A percentile compares a stretch with the other conserved stretches of the same genome.
Evolutionary conservation across 73 alveolate species (phyloP).

Genomic region (Paraurostyla sp.): DNA sequence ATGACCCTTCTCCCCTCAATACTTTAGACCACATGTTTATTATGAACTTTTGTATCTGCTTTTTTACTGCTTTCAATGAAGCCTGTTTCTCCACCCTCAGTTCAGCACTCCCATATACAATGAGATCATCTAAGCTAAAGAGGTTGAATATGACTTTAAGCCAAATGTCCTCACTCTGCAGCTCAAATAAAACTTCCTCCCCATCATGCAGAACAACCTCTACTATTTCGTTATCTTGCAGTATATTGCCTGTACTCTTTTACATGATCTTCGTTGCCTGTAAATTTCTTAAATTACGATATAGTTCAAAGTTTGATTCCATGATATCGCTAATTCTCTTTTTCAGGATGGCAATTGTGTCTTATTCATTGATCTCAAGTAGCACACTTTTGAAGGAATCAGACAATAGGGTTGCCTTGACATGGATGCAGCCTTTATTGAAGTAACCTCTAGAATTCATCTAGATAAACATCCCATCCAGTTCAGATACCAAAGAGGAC

Average conservation of each 20-base stretch:
- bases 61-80: background rate
- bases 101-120: conserved; percentile 43
- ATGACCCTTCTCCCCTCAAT: conserved; percentile 5
- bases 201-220: conserved; percentile 26
- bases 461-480: conserved; percentile 39
- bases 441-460: conserved; percentile 44
- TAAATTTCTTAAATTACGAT: conserved; percentile 10
- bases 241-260: background rate
- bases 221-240: conserved; percentile 7
- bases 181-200: conserved; percentile 49
- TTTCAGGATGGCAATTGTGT: conserved; percentile 25
- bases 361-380: conserved; percentile 6
- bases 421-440: conserved; percentile 45
- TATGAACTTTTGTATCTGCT: conserved; percentile 9
- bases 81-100: conserved; percentile 30
- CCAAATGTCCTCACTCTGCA: conserved; percentile 39
- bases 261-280: conserved; percentile 22
- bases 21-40: conserved; percentile 29
- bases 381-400: conserved; percentile 39
- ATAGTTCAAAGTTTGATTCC: conserved; percentile 33
- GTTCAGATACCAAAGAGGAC: conserved; percentile 7
- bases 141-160: conserved; percentile 20
- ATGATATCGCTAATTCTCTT: conserved; percentile 49
- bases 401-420: conserved; percentile 53
- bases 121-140: conserved; percentile 21